Evolutionary conservation across 2,329 filamentous ascomycete species (phyloP).

Genomic region (Trichoderma afroharzianum): DNA sequence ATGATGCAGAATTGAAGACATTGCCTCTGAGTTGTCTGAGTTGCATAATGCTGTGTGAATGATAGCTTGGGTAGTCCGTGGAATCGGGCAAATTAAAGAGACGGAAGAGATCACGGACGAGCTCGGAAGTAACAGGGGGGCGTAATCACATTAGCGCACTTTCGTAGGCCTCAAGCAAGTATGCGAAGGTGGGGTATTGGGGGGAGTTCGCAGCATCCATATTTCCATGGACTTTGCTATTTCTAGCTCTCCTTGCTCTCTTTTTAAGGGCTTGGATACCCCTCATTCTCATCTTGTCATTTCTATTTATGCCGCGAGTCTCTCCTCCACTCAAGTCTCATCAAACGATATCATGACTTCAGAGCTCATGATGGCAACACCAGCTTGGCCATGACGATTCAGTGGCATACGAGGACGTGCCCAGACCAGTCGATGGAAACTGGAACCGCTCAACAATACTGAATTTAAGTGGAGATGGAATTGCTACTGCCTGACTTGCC

Average conservation of each 20-base stretch:
- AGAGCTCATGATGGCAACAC: neutral
- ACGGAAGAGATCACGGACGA: neutral
- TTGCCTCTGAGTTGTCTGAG: neutral
- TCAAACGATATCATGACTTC: neutral
- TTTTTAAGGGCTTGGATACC: neutral
- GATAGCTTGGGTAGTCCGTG: no score
- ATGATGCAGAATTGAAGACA: neutral
- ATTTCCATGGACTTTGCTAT: neutral
- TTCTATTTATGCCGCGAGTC: neutral
- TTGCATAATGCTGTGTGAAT: neutral
- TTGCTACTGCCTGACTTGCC: neutral
- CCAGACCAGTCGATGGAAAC: neutral
- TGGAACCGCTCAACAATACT: neutral
- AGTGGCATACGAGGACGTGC: neutral
- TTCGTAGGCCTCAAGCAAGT: neutral
- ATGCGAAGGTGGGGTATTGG: neutral
- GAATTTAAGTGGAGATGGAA: neutral
- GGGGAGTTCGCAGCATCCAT: neutral
- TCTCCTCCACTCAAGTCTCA: neutral
- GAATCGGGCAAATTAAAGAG: neutral
- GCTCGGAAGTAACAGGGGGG: neutral
- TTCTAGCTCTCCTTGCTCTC: neutral
- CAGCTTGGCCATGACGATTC: neutral
- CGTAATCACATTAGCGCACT: neutral
- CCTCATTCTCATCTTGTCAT: neutral